Evolutionary conservation across 257 asterid species (phyloP).

Genomic region (Scutellaria barbata): DNA sequence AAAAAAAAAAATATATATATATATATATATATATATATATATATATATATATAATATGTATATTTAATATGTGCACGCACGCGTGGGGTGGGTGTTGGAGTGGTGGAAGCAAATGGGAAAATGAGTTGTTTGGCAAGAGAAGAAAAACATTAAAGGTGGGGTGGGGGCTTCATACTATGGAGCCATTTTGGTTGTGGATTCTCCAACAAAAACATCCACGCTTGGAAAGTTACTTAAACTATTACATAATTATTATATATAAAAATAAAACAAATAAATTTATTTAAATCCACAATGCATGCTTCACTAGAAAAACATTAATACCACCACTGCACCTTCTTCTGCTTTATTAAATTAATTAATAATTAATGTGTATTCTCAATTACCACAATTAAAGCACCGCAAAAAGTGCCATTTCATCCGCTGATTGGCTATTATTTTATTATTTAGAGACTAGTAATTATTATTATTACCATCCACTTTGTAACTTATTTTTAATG

Average conservation of each 20-base stretch:
- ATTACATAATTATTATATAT: neutral
- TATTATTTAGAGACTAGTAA: neutral
- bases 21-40: too few species aligned
- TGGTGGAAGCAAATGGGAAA: constrained; percentile 46
- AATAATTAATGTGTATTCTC: constrained; percentile 8
- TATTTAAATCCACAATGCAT: constrained; percentile 22
- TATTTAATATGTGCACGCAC: constrained; percentile 28
- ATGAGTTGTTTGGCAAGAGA: constrained; percentile 31
- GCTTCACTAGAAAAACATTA: constrained; percentile 37
- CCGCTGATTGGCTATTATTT: constrained; percentile 41
- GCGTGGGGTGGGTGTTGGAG: constrained; percentile 48
- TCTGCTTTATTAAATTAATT: constrained; percentile 31
- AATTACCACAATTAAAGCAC: constrained; percentile 39
- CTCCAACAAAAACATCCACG: constrained; percentile 60
- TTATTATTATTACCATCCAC: constrained; percentile 28
- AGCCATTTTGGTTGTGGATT: constrained; percentile 57
- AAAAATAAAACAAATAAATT: neutral
- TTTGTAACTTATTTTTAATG: constrained; percentile 26
- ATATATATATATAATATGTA: too few species aligned
- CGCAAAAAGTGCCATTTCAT: constrained; percentile 48
- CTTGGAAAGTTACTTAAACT: constrained; percentile 43
- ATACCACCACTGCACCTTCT: neutral
- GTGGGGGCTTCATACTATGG: constrained; percentile 38
- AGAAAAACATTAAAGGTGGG: constrained; percentile 15
- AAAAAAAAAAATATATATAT: too few species aligned